Conservation (phyloP, 768 basidiomycete species). For the Psilocybe cyanescens region DNA sequence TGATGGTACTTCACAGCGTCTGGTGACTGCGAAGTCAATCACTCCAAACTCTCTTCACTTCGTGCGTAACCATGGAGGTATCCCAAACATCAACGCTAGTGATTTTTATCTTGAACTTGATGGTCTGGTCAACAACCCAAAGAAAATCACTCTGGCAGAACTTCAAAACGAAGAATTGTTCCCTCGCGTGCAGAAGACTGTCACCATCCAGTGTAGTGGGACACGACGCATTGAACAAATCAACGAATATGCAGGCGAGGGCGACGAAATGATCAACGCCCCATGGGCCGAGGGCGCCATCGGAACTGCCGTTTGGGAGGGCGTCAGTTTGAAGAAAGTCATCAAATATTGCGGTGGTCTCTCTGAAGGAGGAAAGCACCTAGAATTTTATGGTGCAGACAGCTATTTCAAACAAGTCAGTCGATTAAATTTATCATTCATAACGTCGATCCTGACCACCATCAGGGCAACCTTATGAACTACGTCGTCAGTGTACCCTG, state of each 20-base stretch:
- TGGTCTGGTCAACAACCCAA: conserved; percentile 18
- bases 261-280: conserved; percentile 20
- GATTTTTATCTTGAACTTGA: conserved; percentile 17
- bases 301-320: conserved; percentile 18
- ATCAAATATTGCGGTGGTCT: conserved; percentile 17
- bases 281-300: conserved; percentile 22
- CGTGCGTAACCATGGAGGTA: conserved; percentile 20
- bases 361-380: conserved; percentile 12
- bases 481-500: conserved; percentile 20
- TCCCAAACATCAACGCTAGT: conserved; percentile 15
- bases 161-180: conserved; percentile 17
- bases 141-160: conserved; percentile 15
- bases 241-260: conserved; percentile 17
- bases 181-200: conserved; percentile 15
- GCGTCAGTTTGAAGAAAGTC: conserved; percentile 20
- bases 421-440: not conserved
- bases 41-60: conserved; percentile 6
- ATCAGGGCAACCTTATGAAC: conserved; percentile 14
- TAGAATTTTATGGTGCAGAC: conserved; percentile 18
- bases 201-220: conserved; percentile 19
- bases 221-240: conserved; percentile 21
- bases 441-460: not conserved
- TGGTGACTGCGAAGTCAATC: not conserved
- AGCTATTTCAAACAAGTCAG: conserved; percentile 18
- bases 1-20: not conserved